Percentiles rank a stretch among this genome's conserved stretches.
phyloP scores from a whole-genome alignment of 2,329 filamentous ascomycete species.

The Penicillium thymicola region DNA sequence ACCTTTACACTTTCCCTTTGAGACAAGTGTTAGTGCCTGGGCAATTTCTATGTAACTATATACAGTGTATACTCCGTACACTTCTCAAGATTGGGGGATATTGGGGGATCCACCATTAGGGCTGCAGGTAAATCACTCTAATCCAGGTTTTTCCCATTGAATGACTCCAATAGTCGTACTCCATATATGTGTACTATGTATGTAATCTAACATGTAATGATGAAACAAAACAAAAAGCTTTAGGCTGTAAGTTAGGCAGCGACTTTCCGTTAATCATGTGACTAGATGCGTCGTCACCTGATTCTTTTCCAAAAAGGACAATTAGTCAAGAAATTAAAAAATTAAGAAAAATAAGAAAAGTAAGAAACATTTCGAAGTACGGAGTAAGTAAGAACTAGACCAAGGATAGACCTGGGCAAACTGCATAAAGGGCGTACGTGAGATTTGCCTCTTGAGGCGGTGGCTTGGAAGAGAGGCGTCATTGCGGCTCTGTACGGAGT shows the following conservation, averaged over 20 bases:
- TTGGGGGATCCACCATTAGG: conserved; percentile 5
- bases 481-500: neutral
- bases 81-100: neutral
- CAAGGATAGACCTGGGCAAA: neutral
- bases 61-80: too few relatives aligned
- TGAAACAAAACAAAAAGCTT: neutral
- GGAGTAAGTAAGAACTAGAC: neutral
- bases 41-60: neutral
- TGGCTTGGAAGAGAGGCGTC: neutral
- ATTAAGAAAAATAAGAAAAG: too few relatives aligned
- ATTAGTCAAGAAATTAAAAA: neutral
- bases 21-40: neutral
- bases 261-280: neutral
- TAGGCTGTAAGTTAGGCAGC: neutral
- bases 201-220: neutral
- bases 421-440: neutral
- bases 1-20: neutral
- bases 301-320: neutral
- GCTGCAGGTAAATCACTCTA: neutral
- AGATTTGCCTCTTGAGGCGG: conserved; percentile 1
- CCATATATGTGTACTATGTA: neutral
- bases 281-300: neutral
- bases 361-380: neutral
- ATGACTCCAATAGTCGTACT: neutral
- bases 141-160: neutral